Percentiles rank a stretch among this genome's conserved stretches.
Evolutionary conservation across 2,329 filamentous ascomycete species (phyloP).

Genomic region (Aspergillus brasiliensis): DNA sequence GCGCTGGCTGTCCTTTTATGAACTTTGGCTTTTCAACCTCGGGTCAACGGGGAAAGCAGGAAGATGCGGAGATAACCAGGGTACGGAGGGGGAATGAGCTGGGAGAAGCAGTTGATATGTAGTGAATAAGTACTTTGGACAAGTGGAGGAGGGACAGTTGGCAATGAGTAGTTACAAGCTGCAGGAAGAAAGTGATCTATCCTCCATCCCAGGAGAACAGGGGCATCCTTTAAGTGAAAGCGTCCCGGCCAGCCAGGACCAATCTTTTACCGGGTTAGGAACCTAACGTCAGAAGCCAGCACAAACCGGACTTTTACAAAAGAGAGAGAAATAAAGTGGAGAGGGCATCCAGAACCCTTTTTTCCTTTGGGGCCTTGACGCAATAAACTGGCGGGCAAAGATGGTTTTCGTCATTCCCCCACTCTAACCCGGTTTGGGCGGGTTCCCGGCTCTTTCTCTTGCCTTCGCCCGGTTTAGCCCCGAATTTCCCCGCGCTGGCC

Average conservation of each 20-base stretch:
- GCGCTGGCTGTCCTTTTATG: conserved; percentile 8
- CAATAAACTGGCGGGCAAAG: conserved; percentile 13
- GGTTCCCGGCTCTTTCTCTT: conserved; percentile 22
- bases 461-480: conserved; percentile 15
- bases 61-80: conserved; percentile 10
- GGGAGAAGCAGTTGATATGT: conserved; percentile 1
- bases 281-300: conserved; percentile 12
- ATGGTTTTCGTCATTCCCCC: conserved; percentile 24
- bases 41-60: conserved; percentile 33
- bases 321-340: background rate
- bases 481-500: conserved; percentile 23
- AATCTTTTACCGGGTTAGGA: conserved; percentile 19
- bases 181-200: conserved; percentile 11
- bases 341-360: conserved; percentile 4
- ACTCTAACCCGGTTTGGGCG: conserved; percentile 20
- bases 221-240: conserved; percentile 12
- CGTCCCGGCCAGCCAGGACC: conserved; percentile 7
- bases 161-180: conserved; percentile 3
- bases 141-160: background rate
- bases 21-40: conserved; percentile 23
- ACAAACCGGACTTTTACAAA: too few relatives aligned
- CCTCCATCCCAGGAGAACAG: background rate
- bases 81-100: background rate
- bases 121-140: conserved; percentile 1
- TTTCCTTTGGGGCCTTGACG: conserved; percentile 13